A percentile compares a stretch with the other conserved stretches of the same genome.
phyloP scores from a whole-genome alignment of 331 rosid genomes.

The Stylosanthes scabra region DNA sequence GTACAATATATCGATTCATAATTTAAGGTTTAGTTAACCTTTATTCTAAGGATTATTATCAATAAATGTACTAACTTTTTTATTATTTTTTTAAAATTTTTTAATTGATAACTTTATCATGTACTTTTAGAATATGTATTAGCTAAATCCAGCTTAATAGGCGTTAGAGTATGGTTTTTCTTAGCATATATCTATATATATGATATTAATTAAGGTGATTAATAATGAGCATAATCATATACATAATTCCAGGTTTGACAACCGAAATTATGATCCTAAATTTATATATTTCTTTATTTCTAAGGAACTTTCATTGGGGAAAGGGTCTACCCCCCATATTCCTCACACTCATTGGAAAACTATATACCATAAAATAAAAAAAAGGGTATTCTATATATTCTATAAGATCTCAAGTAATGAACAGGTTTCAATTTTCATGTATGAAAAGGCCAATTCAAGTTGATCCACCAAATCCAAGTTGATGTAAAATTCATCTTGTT shows the following conservation, averaged over 20 bases:
- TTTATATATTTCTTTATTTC: slow-evolving; percentile 56
- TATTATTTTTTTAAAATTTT: too few species aligned
- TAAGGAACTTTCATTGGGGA: slow-evolving; percentile 64
- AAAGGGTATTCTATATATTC: slow-evolving; percentile 24
- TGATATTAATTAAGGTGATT: background rate
- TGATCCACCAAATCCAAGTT: slow-evolving; percentile 43
- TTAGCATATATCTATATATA: too few species aligned
- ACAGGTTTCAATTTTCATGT: slow-evolving; percentile 36
- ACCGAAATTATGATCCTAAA: slow-evolving; percentile 50
- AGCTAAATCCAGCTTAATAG: too few species aligned
- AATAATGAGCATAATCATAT: slow-evolving; percentile 45
- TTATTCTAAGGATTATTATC: too few species aligned
- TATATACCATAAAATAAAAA: slow-evolving; percentile 25
- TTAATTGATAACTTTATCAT: too few species aligned
- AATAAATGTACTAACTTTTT: too few species aligned
- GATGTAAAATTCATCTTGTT: slow-evolving; percentile 20
- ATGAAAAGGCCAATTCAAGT: slow-evolving; percentile 38
- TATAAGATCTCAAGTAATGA: slow-evolving; percentile 19
- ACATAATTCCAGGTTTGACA: slow-evolving; percentile 59
- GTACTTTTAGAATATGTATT: too few species aligned
- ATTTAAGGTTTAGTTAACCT: too few species aligned
- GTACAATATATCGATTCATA: too few species aligned
- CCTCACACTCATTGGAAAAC: slow-evolving; percentile 36
- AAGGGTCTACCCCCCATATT: slow-evolving; percentile 37
- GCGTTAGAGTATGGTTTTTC: too few species aligned